These are phyloP conservation scores for Scleroderma citrinum DNA, from an alignment of 768 basidiomycete species.

Conservation along the genomic window DNA sequence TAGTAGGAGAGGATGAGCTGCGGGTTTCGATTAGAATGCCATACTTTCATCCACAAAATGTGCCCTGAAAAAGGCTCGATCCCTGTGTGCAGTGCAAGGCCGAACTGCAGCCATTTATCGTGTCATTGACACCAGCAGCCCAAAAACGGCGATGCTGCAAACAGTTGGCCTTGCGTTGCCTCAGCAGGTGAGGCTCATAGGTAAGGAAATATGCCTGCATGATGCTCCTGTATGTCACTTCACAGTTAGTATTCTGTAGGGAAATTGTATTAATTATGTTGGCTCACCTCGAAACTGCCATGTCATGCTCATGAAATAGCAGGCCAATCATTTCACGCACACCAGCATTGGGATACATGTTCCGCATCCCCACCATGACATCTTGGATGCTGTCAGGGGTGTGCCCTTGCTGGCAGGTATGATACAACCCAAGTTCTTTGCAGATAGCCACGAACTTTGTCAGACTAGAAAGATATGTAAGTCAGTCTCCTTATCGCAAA, in stretches of 20 bases:
- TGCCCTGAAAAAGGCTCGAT: slow-evolving; percentile 15
- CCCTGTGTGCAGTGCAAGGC: slow-evolving; percentile 25
- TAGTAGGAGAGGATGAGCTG: slow-evolving; percentile 14
- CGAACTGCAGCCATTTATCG: slow-evolving; percentile 40
- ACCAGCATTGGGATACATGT: slow-evolving; percentile 23
- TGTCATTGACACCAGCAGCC: slow-evolving; percentile 41
- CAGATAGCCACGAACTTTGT: no score
- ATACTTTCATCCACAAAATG: slow-evolving; percentile 20
- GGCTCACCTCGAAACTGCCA: slow-evolving; percentile 21
- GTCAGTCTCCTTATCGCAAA: neutral
- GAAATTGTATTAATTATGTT: neutral
- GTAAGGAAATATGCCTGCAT: neutral
- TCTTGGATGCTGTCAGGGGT: slow-evolving; percentile 14
- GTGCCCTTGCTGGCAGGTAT: no score
- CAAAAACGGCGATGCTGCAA: slow-evolving; percentile 31
- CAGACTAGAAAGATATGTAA: neutral
- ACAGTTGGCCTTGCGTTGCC: slow-evolving; percentile 6
- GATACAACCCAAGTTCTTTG: no score
- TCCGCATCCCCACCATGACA: slow-evolving; percentile 11
- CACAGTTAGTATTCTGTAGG: neutral
- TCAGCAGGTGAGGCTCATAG: slow-evolving; percentile 18
- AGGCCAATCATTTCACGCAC: slow-evolving; percentile 17
- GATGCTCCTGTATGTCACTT: no score
- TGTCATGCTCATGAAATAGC: slow-evolving; percentile 19
- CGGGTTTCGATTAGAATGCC: slow-evolving; percentile 23